Evolutionary conservation across 805 yeast species (phyloP), one percentile per base, ranked within the genome.

Genomic region (Metschnikowia sp.): DNA sequence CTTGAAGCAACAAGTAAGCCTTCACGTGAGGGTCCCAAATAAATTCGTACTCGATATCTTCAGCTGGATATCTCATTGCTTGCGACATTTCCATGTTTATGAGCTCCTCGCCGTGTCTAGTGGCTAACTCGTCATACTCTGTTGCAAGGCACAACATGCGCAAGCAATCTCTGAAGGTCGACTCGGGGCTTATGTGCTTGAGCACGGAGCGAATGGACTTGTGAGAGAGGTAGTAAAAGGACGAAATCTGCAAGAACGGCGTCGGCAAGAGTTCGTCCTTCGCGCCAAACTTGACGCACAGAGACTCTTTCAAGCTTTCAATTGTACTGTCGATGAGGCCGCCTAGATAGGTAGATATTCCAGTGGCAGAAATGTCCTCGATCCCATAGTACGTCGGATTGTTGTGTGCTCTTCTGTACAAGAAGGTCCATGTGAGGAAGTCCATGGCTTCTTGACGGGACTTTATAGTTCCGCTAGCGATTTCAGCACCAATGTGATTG

Each of bases 171-270:
- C 90, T 68, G 57, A 86, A 82, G 4, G 76, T 32, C 9, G 53
- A 49, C n/a, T 40, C 44, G 1, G 39, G 18, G 10, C 42, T 45
- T 33, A 52, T 36, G 5, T 45, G 46, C 10, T 47, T 36, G 26
- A 56, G 49, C 13, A 50, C 54, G 47, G 77, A 79, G 49, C 97
- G 75, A 52, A 94, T 80, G 0, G 98, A 91, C 63, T 82, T 82
- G 66, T 94, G 98, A 1, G 97, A 89, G 58, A 94, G 75, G 70
- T 94, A 94, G 66, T 94, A 94, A 68, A 86, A 94, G 2, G 97
- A 89, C 1, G 96, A 79, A 36, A 94, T 88, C 52, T 82, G 79
- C 67, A 94, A 75, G 62, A 82, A 90, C 15, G 96, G 88, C 0
- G 98, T 90, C 8, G 96, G 77, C 32, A 83, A 58, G 26, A 71